Conservation (phyloP, 2,329 filamentous ascomycete genomes). For the Phyllosticta paracitricarpa region DNA sequence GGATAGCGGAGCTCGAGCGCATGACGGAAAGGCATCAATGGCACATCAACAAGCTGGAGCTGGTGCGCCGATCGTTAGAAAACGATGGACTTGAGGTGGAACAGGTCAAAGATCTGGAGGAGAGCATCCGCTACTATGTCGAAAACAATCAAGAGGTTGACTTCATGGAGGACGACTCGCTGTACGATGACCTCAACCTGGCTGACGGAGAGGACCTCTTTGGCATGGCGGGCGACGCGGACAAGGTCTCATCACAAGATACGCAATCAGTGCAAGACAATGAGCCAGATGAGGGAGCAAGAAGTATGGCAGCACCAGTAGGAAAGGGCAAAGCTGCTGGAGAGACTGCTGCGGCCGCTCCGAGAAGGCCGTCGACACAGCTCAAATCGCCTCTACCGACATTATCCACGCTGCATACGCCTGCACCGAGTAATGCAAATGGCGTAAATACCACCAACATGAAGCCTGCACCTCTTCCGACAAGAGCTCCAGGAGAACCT, state of each 20-base stretch:
- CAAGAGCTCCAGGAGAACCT: conserved; percentile 75
- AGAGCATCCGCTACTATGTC: conserved; percentile 91
- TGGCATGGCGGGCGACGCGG: conserved; percentile 69
- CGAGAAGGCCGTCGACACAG: conserved; percentile 73
- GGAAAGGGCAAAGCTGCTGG: conserved; percentile 45
- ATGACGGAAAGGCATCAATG: conserved; percentile 90
- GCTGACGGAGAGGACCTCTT: conserved; percentile 85
- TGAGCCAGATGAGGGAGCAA: conserved; percentile 45
- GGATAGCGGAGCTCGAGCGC: conserved; percentile 75
- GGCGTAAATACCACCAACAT: conserved; percentile 55
- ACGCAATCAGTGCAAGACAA: conserved; percentile 88
- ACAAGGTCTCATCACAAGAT: conserved; percentile 90
- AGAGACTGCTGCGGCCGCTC: conserved; percentile 47
- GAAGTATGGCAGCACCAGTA: conserved; percentile 40
- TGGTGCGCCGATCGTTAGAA: conserved; percentile 80
- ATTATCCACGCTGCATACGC: conserved; percentile 77
- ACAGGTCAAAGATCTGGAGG: conserved; percentile 79
- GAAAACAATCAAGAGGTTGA: conserved; percentile 80
- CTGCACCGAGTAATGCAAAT: conserved; percentile 52
- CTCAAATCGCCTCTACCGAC: conserved; percentile 92
- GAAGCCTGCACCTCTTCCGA: conserved; percentile 86
- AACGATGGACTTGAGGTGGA: conserved; percentile 85
- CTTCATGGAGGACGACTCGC: conserved; percentile 84
- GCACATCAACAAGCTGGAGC: conserved; percentile 87
- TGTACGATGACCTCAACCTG: conserved; percentile 90